These are phyloP conservation scores for Hygrocybe coccinea DNA, from an alignment of 768 basidiomycete species.

Conservation along the genomic window DNA sequence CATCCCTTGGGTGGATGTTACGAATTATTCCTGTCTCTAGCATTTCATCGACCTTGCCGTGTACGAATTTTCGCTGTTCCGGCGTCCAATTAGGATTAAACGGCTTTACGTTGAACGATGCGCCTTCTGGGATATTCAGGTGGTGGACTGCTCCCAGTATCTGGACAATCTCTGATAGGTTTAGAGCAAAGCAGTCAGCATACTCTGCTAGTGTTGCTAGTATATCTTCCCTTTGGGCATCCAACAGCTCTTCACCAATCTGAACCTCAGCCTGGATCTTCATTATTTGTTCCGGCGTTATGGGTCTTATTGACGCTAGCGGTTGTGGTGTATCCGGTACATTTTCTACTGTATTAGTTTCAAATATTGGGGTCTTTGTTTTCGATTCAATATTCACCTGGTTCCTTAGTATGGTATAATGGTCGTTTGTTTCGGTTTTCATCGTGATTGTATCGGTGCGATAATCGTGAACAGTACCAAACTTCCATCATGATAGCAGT, in stretches of 20 bases:
- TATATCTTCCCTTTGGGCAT: constrained; percentile 21
- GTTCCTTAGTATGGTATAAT: no score
- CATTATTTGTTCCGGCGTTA: constrained; percentile 17
- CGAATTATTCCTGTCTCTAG: constrained; percentile 30
- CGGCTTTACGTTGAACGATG: constrained; percentile 28
- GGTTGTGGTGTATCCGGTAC: background rate
- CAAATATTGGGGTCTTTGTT: no score
- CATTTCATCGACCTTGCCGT: constrained; percentile 32
- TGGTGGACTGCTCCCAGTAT: no score
- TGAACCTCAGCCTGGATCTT: constrained; percentile 19
- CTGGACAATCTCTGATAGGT: no score
- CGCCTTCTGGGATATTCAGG: constrained; percentile 26
- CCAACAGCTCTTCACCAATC: constrained; percentile 32
- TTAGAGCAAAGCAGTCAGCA: constrained; percentile 40
- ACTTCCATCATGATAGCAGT: no score
- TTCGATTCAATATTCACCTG: no score
- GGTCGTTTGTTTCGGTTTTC: background rate
- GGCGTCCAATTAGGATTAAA: constrained; percentile 29
- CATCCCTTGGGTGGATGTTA: background rate
- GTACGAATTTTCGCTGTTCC: constrained; percentile 29
- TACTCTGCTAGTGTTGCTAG: constrained; percentile 22
- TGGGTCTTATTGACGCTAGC: constrained; percentile 21
- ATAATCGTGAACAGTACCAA: no score
- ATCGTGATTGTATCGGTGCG: background rate
- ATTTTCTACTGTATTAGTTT: background rate